Evolutionary conservation across 2,329 filamentous ascomycete species (phyloP).

Genomic region (Trichoderma gracile): DNA sequence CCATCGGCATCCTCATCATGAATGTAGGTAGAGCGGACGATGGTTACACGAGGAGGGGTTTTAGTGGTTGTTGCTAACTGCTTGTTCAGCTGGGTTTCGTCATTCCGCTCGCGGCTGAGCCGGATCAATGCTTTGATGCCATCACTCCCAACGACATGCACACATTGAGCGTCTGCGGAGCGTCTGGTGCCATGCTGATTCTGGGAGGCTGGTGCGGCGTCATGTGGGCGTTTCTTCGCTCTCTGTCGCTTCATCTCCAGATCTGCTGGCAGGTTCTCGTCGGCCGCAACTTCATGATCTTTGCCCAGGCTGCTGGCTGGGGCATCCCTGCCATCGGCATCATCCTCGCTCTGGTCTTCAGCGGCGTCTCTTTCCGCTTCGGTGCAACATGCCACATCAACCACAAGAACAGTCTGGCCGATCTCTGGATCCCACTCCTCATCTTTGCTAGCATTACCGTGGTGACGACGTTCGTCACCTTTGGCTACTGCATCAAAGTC

Average conservation of each 20-base stretch:
- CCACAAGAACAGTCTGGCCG: conserved; percentile 76
- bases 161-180: conserved; percentile 76
- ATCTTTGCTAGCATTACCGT: conserved; percentile 74
- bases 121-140: conserved; percentile 79
- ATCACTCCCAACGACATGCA: conserved; percentile 96
- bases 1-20: conserved; percentile 73
- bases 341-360: conserved; percentile 74
- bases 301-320: conserved; percentile 79
- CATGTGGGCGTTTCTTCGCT: conserved; percentile 89
- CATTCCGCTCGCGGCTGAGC: conserved; percentile 75
- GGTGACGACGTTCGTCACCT: conserved; percentile 80
- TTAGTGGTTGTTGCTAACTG: conserved; percentile 29
- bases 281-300: conserved; percentile 86
- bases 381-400: conserved; percentile 94
- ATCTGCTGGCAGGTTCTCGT: conserved; percentile 97
- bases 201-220: conserved; percentile 81
- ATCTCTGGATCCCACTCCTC: conserved; percentile 88
- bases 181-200: conserved; percentile 82
- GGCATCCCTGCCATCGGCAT: conserved; percentile 77
- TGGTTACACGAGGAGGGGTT: neutral
- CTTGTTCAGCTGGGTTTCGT: conserved; percentile 76
- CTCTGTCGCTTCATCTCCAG: conserved; percentile 89
- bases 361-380: conserved; percentile 92
- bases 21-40: conserved; percentile 58
- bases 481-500: conserved; percentile 90